These are phyloP conservation scores for Drechslerella dactyloides DNA, from an alignment of 2,329 filamentous ascomycete species.

Conservation along the genomic window DNA sequence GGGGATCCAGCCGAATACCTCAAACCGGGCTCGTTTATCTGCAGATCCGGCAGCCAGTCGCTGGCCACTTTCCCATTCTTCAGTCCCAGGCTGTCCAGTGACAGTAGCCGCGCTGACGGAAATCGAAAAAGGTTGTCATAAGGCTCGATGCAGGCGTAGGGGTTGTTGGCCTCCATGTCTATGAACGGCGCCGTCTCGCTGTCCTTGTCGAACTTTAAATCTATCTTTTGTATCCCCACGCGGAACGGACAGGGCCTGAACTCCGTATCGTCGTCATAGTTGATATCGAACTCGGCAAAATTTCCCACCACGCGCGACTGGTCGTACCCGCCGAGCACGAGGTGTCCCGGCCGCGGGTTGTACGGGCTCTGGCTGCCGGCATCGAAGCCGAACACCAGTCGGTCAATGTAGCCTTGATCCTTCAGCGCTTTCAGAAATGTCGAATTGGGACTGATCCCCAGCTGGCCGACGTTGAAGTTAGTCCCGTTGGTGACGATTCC, in stretches of 20 bases:
- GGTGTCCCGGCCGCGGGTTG: slow-evolving; percentile 31
- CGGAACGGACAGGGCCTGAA: slow-evolving; percentile 44
- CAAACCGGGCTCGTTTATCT: slow-evolving; percentile 45
- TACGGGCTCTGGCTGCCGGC: slow-evolving; percentile 47
- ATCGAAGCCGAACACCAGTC: slow-evolving; percentile 38
- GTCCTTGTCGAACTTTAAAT: slow-evolving; percentile 27
- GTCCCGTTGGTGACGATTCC: slow-evolving; percentile 41
- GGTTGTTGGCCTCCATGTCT: slow-evolving; percentile 43
- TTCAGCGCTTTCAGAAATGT: slow-evolving; percentile 35
- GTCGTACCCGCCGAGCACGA: slow-evolving; percentile 43
- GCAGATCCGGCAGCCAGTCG: slow-evolving; percentile 41
- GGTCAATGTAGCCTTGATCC: slow-evolving; percentile 35
- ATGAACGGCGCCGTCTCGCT: slow-evolving; percentile 32
- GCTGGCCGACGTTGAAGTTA: slow-evolving; percentile 39
- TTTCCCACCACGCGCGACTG: slow-evolving; percentile 37
- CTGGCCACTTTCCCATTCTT: slow-evolving; percentile 25
- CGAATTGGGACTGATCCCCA: slow-evolving; percentile 36
- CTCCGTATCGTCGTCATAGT: slow-evolving; percentile 43
- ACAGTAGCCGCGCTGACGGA: slow-evolving; percentile 30
- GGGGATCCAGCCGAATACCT: slow-evolving; percentile 43
- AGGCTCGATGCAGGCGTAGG: slow-evolving; percentile 47
- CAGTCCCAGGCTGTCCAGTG: slow-evolving; percentile 36
- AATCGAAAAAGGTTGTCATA: slow-evolving; percentile 45
- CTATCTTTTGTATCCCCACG: slow-evolving; percentile 37
- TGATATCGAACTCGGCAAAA: slow-evolving; percentile 46